Base-by-base conservation (phyloP, 768 basidiomycete genomes). In the Phaffia australis region DNA sequence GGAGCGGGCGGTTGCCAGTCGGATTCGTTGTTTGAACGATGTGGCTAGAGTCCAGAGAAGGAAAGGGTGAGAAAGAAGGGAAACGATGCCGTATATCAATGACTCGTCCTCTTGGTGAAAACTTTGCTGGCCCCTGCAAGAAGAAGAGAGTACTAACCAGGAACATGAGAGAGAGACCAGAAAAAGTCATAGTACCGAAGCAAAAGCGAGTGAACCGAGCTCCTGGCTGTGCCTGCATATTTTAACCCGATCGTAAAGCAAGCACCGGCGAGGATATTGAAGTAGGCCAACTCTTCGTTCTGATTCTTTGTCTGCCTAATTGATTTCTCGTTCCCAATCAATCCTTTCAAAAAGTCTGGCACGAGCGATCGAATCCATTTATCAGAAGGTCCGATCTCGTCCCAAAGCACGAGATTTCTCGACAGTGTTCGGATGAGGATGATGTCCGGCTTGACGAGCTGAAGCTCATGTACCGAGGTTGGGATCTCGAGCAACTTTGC, bases 231-330 rank as follows among this genome's bases (percentile, higher is more conserved):
- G 6, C 95, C 94, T 3, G 94, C 94, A 71, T 85, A 95, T 75
- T 94, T 97, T 68, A 99, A 78, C 14, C 86, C 92, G 49, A 98
- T 81, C 1, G 84, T 89, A 70, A 97, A 92, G 76, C 93, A 97
- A 65, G 86, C 86, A 2, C 89, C 94, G 1, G 92, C 85, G 46
- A 94, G 77, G 68, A 98, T 87, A 74, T 94, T 87, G 77, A 88
- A 89, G 76, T 92, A 89, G 0, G 92, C 94, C 63, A 95, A 75
- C 73, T 97, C 91, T 70, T 86, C 81, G 18, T 87, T 82, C 65
- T 88, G 85, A 64, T 23, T 50, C 21, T 25, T 32, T 25, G 16
- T 68, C 63, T n/a, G 69, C 66, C 56, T 29, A 25, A 23, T 9
- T 74, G 73, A 70, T 81, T 81, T 29, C 81, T 82, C 42, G 71